Evolutionary conservation across 139 green algal genomes (phyloP).

Genomic region (Eudorina sp.): DNA sequence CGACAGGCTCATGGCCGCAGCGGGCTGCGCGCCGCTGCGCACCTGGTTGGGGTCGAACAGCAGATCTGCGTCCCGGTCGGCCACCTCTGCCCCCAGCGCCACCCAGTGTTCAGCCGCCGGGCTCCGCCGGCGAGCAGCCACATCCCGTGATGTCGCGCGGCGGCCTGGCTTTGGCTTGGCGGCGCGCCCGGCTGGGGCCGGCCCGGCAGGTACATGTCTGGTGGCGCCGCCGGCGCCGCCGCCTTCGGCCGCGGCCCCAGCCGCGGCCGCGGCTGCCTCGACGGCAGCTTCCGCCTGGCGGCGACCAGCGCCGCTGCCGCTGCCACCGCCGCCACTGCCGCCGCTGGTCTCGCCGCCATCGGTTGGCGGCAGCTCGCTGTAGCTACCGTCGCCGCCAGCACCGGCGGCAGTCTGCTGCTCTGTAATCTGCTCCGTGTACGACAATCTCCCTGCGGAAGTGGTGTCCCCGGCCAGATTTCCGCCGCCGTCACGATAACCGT

Average conservation of each 20-base stretch:
- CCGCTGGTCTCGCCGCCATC: not conserved
- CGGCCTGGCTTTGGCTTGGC: not conserved
- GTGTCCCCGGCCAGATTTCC: not conserved
- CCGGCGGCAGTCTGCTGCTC: not conserved
- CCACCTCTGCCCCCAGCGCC: not conserved
- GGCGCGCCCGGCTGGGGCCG: too few relatives aligned
- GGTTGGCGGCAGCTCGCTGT: not conserved
- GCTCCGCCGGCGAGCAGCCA: not conserved
- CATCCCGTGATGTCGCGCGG: too few relatives aligned
- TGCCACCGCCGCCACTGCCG: not conserved
- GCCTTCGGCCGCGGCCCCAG: not conserved
- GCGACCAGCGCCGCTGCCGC: not conserved
- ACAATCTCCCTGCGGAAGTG: not conserved
- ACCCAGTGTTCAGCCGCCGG: not conserved
- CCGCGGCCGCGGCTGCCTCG: not conserved
- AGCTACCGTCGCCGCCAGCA: not conserved
- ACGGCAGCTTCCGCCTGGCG: too few relatives aligned
- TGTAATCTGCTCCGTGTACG: not conserved
- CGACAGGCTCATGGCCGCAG: not conserved
- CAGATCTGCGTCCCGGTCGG: not conserved
- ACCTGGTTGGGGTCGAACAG: slow-evolving; percentile 40
- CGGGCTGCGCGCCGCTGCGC: slow-evolving; percentile 16
- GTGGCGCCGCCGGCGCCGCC: not conserved
- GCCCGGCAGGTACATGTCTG: not conserved
- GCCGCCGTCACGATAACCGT: not conserved